These are phyloP conservation scores for Sarocladium kiliense DNA, from an alignment of 2,329 filamentous ascomycete genomes.

Conservation along the genomic window DNA sequence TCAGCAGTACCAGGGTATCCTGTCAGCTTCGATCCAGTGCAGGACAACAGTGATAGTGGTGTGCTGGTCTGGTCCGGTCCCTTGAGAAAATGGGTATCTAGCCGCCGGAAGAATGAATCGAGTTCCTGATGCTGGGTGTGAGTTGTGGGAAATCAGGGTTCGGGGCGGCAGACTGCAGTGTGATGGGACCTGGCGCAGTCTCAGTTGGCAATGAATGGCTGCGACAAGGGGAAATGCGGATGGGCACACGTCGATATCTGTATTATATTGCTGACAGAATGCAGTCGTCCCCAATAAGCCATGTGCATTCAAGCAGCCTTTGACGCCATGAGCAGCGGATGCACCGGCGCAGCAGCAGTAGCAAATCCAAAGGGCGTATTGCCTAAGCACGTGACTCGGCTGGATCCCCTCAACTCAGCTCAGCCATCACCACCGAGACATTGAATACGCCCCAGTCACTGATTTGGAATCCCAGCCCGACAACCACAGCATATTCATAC, in stretches of 20 bases:
- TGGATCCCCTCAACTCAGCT: neutral
- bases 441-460: neutral
- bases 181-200: neutral
- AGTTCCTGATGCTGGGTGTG: neutral
- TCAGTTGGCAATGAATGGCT: constrained; percentile 1
- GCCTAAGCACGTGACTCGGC: neutral
- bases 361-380: no score
- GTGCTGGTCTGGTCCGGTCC: neutral
- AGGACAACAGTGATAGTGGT: no score
- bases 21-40: neutral
- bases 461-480: neutral
- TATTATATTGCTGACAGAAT: neutral
- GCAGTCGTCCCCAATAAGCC: no score
- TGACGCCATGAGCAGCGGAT: neutral
- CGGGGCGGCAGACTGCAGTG: neutral
- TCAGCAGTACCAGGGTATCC: no score
- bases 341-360: neutral
- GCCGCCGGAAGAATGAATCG: constrained; percentile 8
- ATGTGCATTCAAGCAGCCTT: neutral
- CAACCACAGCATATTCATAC: neutral
- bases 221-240: constrained; percentile 1
- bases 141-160: neutral
- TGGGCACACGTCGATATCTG: neutral
- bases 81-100: neutral
- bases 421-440: neutral